These are phyloP conservation scores for Skeletonema costatum DNA, from an alignment of 108 stramenopile genomes.

Conservation along the genomic window DNA sequence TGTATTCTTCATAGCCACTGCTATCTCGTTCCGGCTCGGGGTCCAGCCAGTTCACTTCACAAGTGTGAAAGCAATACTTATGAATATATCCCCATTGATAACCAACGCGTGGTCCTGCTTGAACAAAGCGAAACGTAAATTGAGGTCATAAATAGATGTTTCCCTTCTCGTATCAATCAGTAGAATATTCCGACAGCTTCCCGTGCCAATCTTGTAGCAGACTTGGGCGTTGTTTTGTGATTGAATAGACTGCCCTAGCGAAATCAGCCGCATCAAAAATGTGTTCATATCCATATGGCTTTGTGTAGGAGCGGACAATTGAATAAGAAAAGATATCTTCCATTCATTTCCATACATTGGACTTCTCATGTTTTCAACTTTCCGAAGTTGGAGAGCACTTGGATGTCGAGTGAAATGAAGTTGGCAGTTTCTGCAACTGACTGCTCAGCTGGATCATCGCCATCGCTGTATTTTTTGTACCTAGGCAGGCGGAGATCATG, in stretches of 20 bases:
- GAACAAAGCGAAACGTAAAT: background rate
- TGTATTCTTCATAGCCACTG: background rate
- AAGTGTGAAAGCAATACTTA: background rate
- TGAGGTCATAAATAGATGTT: background rate
- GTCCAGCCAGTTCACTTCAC: background rate
- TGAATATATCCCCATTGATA: background rate
- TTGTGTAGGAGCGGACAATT: background rate
- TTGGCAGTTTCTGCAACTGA: too few species aligned
- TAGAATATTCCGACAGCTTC: background rate
- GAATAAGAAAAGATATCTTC: background rate
- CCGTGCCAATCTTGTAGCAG: background rate
- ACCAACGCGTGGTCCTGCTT: background rate
- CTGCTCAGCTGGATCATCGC: background rate
- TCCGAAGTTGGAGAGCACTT: background rate
- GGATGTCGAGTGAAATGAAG: background rate
- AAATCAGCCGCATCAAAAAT: background rate
- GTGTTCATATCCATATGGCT: background rate
- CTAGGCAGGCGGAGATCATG: background rate
- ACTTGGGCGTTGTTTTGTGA: background rate
- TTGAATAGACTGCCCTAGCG: background rate
- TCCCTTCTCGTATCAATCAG: background rate
- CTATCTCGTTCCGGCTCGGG: background rate
- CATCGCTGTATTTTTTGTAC: background rate
- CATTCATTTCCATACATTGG: background rate
- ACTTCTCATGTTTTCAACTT: background rate